Evolutionary conservation across 306 rosid species (phyloP), one percentile per base, ranked within the genome.

Genomic region (Ceratonia siliqua): DNA sequence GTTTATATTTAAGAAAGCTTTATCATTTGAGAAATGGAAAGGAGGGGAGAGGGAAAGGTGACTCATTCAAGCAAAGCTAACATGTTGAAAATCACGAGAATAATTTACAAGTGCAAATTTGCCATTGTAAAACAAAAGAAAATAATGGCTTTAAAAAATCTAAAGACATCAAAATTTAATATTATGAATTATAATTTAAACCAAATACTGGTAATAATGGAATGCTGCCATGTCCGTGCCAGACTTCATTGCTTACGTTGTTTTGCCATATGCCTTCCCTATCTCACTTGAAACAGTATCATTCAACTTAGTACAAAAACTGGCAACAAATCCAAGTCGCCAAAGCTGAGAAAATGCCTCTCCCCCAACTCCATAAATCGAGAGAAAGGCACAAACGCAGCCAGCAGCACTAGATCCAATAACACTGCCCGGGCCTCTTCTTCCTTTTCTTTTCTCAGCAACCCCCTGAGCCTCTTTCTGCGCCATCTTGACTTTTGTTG

Each of bases 321-420:
- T 92, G 73, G 99, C 92, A 75, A 90, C 96, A 79, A 95, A 95
- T 8, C 98, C 99, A 22, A 95, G 93, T 46, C 78, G 88, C 97
- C 97, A 95, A 33, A 95, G 89, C 78, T 62, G 87, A 27, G 82
- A 49, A 78, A 79, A 89, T 10, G 92, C 84, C 43, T 70, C 71
- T 41, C 98, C 99, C 66, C 99, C 97, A 32, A 82, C 86, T 68
- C 82, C 79, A 72, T 68, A 84, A 75, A 95, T 92, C 1, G 89
- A 53, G 33, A 95, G 90, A 73, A 89, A 84, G 14, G 98, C 93
- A 81, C 91, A 95, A 74, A 90, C 14, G 56, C 99, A 95, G 73
- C 99, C 96, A 18, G 99, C 99, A 73, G 96, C 91, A 83, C 99
- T 92, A 62, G 99, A 95, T 79, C 99, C 98, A 75, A 95, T 79